Evolutionary conservation across 345 rosid species (phyloP), one percentile per base, ranked within the genome.

Genomic region (Eucalyptus cladocalyx): DNA sequence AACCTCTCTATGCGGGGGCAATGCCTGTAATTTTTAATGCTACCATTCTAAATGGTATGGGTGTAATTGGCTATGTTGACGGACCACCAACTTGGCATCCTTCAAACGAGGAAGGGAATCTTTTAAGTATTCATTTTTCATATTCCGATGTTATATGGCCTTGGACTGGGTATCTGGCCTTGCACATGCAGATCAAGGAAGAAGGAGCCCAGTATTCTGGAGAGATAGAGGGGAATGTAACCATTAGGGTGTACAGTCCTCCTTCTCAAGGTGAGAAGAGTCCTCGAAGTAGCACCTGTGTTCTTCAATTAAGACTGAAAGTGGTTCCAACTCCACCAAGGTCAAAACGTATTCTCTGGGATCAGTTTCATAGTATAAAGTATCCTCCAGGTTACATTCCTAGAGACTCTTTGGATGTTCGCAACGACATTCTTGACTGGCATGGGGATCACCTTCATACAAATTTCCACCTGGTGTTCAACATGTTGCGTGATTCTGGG

Each of bases 381-480:
- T 97, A 97, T 90, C 99, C 99, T 93, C 99, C 99, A 45, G 99
- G 99, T 86, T 97, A 97, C 93, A 97, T 97, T 89, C 99, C 99
- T 30, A 94, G 99, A 91, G 99, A 97, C 93, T 97, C 99, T 72
- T 93, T 97, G 94, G 99, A 97, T 91, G 99, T 97, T 89, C 98
- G 98, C 65, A 97, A 97, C 89, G 99, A 97, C 92, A 97, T 97
- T 92, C 98, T 97, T 85, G 99, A 97, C 86, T 97, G 99, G 99
- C 99, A 97, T 91, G 99, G 99, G 45, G 99, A 97, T 95, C 99
- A 97, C 90, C 97, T 97, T 83, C 99, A 97, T 90, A 97, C 99
- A 88, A 97, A 97, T 93, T 97, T 94, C 91, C 99, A 97, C 89
- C 93, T 95, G 83, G 94, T 97, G 99, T 97, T 94, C 95, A 97